phyloP scores from a whole-genome alignment of 352 stramenopile genomes.

The Phytophthora idaei region DNA sequence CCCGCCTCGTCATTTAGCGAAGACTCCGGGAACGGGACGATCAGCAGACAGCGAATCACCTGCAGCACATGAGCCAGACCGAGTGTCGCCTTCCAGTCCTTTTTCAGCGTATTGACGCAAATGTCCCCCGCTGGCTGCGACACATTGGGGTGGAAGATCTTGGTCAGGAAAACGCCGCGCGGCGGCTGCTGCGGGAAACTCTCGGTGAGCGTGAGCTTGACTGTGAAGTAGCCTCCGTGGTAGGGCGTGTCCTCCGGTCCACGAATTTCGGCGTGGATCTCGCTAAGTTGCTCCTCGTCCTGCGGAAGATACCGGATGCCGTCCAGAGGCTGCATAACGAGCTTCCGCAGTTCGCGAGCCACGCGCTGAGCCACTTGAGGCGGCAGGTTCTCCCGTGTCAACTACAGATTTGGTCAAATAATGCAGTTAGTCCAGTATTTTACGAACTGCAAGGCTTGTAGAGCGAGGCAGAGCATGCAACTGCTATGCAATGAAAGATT shows the following conservation, averaged over 20 bases:
- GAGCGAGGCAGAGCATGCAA: neutral
- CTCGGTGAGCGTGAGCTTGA: constrained; percentile 95
- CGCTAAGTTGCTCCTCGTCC: constrained; percentile 89
- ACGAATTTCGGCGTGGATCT: constrained; percentile 96
- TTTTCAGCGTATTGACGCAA: constrained; percentile 99
- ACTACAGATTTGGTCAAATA: constrained; percentile 21
- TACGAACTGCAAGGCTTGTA: constrained; percentile 4
- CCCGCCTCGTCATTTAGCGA: constrained; percentile 99
- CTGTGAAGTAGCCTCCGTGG: constrained; percentile 94
- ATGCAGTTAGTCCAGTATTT: constrained; percentile 20
- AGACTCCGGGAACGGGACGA: constrained; percentile 99
- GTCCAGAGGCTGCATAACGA: constrained; percentile 90
- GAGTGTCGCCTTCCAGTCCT: constrained; percentile 95
- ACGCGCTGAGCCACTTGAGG: constrained; percentile 93
- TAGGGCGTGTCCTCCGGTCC: constrained; percentile 98
- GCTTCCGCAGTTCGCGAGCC: constrained; percentile 91
- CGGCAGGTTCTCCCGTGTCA: constrained; percentile 66
- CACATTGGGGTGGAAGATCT: constrained; percentile 99
- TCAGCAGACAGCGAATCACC: constrained; percentile 99
- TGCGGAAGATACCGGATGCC: constrained; percentile 94
- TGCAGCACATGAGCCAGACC: constrained; percentile 97
- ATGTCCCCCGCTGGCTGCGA: constrained; percentile 96
- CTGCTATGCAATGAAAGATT: constrained; percentile 11
- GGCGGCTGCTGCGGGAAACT: constrained; percentile 87
- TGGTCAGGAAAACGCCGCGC: constrained; percentile 97